Evolutionary conservation across 1,139 yeast genomes (phyloP).

Genomic region (Blastobotrys ciferrii): DNA sequence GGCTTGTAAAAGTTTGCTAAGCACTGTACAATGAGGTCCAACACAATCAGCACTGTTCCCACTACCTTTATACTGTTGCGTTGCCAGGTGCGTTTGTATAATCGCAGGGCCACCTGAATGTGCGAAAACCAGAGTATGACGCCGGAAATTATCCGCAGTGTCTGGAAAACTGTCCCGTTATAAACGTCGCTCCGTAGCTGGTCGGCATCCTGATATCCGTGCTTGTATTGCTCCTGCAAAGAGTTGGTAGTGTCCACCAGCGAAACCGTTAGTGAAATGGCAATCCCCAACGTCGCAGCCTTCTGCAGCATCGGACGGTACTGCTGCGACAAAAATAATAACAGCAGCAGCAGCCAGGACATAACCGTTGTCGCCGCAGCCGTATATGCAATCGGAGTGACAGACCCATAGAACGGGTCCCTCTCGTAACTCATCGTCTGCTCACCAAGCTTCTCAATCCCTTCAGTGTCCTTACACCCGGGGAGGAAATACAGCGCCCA

Average conservation of each 20-base stretch:
- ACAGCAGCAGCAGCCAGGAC: slow-evolving; percentile 37
- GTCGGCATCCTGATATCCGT: slow-evolving; percentile 56
- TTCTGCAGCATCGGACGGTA: slow-evolving; percentile 38
- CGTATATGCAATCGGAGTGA: slow-evolving; percentile 37
- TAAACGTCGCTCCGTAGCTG: slow-evolving; percentile 51
- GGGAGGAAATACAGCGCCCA: slow-evolving; percentile 23
- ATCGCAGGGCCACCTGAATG: slow-evolving; percentile 69
- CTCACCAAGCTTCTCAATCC: slow-evolving; percentile 2
- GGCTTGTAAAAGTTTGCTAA: slow-evolving; percentile 24
- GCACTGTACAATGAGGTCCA: slow-evolving; percentile 30
- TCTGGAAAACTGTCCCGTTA: slow-evolving; percentile 48
- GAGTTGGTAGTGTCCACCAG: slow-evolving; percentile 29
- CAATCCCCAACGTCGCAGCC: slow-evolving; percentile 33
- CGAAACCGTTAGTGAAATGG: slow-evolving; percentile 35
- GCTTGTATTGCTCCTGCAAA: slow-evolving; percentile 41
- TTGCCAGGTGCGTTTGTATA: slow-evolving; percentile 68
- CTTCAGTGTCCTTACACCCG: slow-evolving; percentile 17
- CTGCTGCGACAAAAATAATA: slow-evolving; percentile 33
- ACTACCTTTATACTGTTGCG: slow-evolving; percentile 59
- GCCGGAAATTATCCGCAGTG: slow-evolving; percentile 63
- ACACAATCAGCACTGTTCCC: slow-evolving; percentile 56
- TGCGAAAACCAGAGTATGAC: slow-evolving; percentile 70
- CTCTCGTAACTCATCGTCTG: slow-evolving; percentile 4
- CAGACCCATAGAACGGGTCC: slow-evolving; percentile 38
- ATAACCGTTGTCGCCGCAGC: slow-evolving; percentile 37